phyloP scores from a whole-genome alignment of 139 green algal genomes.

The Mychonastes homosphaera region DNA sequence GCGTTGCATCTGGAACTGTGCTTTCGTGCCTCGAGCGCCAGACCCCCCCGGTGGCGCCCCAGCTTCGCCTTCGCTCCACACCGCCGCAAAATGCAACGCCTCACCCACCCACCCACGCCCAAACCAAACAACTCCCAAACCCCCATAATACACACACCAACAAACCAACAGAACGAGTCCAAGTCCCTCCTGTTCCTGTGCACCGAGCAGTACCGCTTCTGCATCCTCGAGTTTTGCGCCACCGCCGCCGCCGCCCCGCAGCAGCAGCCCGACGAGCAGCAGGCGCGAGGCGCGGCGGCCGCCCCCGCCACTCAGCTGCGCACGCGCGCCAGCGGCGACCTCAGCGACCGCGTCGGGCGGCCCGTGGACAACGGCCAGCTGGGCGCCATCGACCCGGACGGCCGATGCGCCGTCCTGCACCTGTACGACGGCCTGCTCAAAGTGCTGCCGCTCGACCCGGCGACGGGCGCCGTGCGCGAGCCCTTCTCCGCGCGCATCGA shows the following conservation, averaged over 20 bases:
- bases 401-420: conserved; percentile 75
- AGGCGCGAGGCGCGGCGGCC: no score
- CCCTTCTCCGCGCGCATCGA: conserved; percentile 83
- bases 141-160: no score
- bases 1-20: not conserved
- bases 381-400: conserved; percentile 68
- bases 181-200: conserved; percentile 83
- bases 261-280: no score
- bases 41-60: no score
- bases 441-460: conserved; percentile 65
- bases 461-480: conserved; percentile 48
- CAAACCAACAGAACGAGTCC: not conserved
- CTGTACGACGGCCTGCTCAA: conserved; percentile 96
- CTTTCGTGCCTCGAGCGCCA: no score
- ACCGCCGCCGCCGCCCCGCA: no score
- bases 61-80: no score
- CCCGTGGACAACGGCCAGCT: conserved; percentile 74
- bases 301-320: conserved; percentile 52
- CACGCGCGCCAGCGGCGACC: conserved; percentile 73
- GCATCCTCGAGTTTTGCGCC: conserved; percentile 71
- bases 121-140: no score
- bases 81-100: no score
- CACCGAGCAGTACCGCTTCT: conserved; percentile 90
- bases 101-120: no score
- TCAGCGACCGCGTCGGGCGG: conserved; percentile 68